Conservation (phyloP, 768 basidiomycete species). For the Mycena chlorophos region DNA sequence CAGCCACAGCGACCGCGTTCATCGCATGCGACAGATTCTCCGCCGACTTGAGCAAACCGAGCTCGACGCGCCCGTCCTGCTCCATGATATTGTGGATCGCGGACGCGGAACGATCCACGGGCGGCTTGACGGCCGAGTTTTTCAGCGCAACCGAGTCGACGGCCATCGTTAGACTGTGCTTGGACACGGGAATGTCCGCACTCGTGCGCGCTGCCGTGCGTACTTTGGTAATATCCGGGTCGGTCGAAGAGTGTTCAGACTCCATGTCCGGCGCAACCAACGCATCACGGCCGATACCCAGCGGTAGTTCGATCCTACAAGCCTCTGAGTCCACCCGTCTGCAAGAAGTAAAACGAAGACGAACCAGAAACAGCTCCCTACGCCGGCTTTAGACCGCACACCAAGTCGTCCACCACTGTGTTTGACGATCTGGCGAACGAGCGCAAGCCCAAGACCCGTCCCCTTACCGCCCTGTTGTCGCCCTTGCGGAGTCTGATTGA, state of each 20-base stretch:
- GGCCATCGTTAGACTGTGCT: constrained; percentile 28
- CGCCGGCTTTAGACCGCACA: constrained; percentile 59
- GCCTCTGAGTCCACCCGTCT: neutral
- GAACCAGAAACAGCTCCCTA: constrained; percentile 49
- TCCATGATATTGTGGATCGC: constrained; percentile 71
- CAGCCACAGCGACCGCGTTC: no score
- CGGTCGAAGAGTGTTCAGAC: constrained; percentile 25
- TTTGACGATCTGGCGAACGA: constrained; percentile 79
- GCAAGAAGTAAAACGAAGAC: neutral
- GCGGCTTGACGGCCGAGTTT: constrained; percentile 28
- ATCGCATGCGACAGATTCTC: no score
- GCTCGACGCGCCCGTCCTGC: constrained; percentile 60
- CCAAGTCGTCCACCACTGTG: constrained; percentile 72
- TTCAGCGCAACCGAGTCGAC: constrained; percentile 33
- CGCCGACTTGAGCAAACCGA: constrained; percentile 43
- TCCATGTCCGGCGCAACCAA: constrained; percentile 32
- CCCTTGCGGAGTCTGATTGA: constrained; percentile 78
- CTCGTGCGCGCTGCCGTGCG: constrained; percentile 22
- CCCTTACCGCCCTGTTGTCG: constrained; percentile 73
- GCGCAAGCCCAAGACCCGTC: constrained; percentile 72
- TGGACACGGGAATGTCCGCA: constrained; percentile 19
- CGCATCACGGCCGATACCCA: constrained; percentile 69
- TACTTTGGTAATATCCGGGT: constrained; percentile 24
- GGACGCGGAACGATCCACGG: constrained; percentile 36
- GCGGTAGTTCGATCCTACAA: constrained; percentile 57